Conservation (phyloP, 2,329 filamentous ascomycete species). For the Rachicladosporium sp. region DNA sequence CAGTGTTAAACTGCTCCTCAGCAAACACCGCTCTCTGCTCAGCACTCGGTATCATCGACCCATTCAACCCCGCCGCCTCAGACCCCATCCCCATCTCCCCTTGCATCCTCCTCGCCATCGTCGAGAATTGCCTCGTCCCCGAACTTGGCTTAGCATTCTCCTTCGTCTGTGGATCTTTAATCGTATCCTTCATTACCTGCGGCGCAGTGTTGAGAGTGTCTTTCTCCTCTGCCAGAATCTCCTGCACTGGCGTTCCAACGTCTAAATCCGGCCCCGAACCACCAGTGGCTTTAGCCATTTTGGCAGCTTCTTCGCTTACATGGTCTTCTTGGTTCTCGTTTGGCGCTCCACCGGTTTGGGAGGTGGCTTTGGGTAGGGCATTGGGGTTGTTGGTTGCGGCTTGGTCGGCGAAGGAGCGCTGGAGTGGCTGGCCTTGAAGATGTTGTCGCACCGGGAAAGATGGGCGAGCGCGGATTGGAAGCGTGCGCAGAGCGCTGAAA, state of each 20-base stretch:
- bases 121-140: conserved; percentile 45
- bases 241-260: conserved; percentile 54
- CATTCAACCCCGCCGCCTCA: conserved; percentile 10
- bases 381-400: conserved; percentile 4
- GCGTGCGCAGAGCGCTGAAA: conserved; percentile 4
- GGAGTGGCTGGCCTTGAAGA: conserved; percentile 2
- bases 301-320: conserved; percentile 54
- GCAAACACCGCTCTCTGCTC: conserved; percentile 15
- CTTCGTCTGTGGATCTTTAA: conserved; percentile 27
- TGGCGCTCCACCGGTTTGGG: conserved; percentile 28
- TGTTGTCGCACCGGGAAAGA: conserved; percentile 2
- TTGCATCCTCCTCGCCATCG: conserved; percentile 25
- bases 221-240: conserved; percentile 54
- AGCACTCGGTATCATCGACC: conserved; percentile 16
- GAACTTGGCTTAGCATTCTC: conserved; percentile 16
- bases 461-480: conserved; percentile 2
- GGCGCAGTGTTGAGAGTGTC: conserved; percentile 50
- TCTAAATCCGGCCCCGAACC: conserved; percentile 48
- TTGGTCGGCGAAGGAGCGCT: conserved; percentile 5
- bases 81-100: conserved; percentile 1
- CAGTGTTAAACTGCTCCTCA: conserved; percentile 4
- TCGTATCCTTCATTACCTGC: conserved; percentile 52
- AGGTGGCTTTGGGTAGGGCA: conserved; percentile 11
- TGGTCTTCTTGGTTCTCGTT: conserved; percentile 44
- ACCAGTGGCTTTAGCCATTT: conserved; percentile 46